Evolutionary conservation across 768 basidiomycete species (phyloP), one percentile per base, ranked within the genome.

Genomic region (Fibroporia radiculosa): DNA sequence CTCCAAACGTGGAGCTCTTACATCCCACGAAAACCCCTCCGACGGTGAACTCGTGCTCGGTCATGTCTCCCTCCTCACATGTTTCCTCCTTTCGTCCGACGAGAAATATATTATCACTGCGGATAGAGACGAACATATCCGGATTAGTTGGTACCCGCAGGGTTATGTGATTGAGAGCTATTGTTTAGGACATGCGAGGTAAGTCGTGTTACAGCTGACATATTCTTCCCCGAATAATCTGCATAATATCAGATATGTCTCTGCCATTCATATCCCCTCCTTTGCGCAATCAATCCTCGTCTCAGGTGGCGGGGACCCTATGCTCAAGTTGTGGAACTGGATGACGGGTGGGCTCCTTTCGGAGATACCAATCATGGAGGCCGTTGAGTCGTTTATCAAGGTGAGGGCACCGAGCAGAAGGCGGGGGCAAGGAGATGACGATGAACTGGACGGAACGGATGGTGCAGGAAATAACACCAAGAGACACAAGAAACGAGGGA

Each of bases 111-210:
- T 99, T 56, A 74, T 97, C 51, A 91, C 92, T 0, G 84, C 90
- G 0, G 96, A 98, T 58, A 69, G 96, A 35, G 96, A 99, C 57
- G 96, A 98, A 60, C 96, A 98, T 58, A 84, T 99, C 40, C 74
- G 96, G 43, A 75, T 95, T 13, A 93, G 88, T 56, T 78, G 87
- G 77, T 98, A 75, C 57, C 96, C 96, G 0, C 70, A 84, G 43
- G 88, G 92, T 14, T 86, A 83, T 53, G 75, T 75, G 34, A 86
- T 97, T 49, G 91, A 97, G 61, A 78, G 74, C 50, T 97, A 80
- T 61, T 86, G 93, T 50, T 72, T 93, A 22, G 91, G 93, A 14
- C 87, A 93, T 57, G 71, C 71, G 53, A 85, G 80, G 91, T 93
- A 50, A 53, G 79, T 60, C 2, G n/a, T 31, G 8, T 31, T n/a